Percentiles rank a stretch among this genome's conserved stretches.
Conservation (phyloP, 495 filamentous ascomycete genomes). For the Sordaria brevicollis region DNA sequence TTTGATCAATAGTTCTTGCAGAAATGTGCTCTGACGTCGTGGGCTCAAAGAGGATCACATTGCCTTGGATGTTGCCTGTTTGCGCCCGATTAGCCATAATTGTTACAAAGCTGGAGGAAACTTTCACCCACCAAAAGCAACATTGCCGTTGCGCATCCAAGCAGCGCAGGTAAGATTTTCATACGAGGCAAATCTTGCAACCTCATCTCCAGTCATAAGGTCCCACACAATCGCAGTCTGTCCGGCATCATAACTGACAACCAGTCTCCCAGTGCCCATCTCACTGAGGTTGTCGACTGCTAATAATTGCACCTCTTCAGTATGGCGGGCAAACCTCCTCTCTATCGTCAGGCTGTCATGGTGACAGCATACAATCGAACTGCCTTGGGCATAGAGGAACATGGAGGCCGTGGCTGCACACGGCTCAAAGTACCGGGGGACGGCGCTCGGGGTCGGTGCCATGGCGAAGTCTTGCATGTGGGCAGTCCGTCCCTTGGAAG, state of each 20-base stretch:
- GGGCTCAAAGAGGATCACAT: conserved; percentile 90
- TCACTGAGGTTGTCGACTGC: conserved; percentile 91
- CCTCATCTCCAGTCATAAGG: conserved; percentile 80
- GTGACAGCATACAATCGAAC: conserved; percentile 67
- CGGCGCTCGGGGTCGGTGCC: conserved; percentile 40
- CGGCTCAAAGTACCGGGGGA: conserved; percentile 56
- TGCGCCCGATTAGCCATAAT: conserved; percentile 10
- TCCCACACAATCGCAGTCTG: conserved; percentile 97
- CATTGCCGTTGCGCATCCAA: conserved; percentile 97
- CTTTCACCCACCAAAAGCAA: conserved; percentile 71
- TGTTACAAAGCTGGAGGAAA: not conserved
- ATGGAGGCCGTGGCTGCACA: conserved; percentile 80
- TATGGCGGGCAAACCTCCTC: conserved; percentile 73
- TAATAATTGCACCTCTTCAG: conserved; percentile 71
- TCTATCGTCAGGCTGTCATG: conserved; percentile 90
- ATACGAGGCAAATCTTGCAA: conserved; percentile 83
- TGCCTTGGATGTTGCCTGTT: conserved; percentile 78
- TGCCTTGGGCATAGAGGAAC: conserved; percentile 77
- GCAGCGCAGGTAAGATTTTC: conserved; percentile 74
- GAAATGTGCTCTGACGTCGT: conserved; percentile 88
- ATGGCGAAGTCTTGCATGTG: conserved; percentile 37
- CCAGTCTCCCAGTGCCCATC: conserved; percentile 68
- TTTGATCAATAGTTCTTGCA: conserved; percentile 82
- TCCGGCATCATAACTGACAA: conserved; percentile 86
- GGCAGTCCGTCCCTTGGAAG: conserved; percentile 30